Conservation (phyloP, 2,329 filamentous ascomycete species). For the Diaporthe eres region DNA sequence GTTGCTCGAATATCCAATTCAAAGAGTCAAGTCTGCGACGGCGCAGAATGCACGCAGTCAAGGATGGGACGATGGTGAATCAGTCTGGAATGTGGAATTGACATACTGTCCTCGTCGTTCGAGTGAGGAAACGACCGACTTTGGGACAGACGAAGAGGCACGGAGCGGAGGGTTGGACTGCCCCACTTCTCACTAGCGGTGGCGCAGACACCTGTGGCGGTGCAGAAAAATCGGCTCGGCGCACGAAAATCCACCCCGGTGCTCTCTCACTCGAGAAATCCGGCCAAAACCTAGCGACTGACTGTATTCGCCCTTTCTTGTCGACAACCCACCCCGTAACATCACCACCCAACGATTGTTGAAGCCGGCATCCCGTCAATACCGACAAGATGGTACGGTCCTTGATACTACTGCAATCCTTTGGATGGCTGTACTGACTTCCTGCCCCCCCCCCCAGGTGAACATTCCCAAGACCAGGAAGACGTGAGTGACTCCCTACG, state of each 20-base stretch:
- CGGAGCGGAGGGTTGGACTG: not conserved
- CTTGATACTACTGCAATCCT: not conserved
- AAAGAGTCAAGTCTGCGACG: not conserved
- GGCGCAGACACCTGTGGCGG: constrained; percentile 21
- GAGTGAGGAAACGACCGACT: not conserved
- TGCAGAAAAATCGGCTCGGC: constrained; percentile 31
- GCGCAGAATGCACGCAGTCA: not conserved
- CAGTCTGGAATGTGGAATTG: not conserved
- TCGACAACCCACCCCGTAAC: constrained; percentile 37
- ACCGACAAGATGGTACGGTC: constrained; percentile 42
- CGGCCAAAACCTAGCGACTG: constrained; percentile 35
- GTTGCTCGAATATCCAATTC: not conserved
- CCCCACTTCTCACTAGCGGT: constrained; percentile 18
- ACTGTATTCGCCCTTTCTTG: constrained; percentile 15
- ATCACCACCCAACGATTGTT: constrained; percentile 40
- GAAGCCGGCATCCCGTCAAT: constrained; percentile 40
- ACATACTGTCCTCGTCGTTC: no score
- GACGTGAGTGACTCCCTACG: constrained; percentile 80
- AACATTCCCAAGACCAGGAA: constrained; percentile 98
- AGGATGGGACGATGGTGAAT: not conserved
- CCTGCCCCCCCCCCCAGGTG: constrained; percentile 69
- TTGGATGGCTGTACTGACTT: constrained; percentile 30
- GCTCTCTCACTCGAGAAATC: constrained; percentile 34
- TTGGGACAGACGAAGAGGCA: not conserved
- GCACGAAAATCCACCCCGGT: constrained; percentile 35